phyloP scores from a whole-genome alignment of 805 yeast genomes.

The Saccharomycopsis sp. region DNA sequence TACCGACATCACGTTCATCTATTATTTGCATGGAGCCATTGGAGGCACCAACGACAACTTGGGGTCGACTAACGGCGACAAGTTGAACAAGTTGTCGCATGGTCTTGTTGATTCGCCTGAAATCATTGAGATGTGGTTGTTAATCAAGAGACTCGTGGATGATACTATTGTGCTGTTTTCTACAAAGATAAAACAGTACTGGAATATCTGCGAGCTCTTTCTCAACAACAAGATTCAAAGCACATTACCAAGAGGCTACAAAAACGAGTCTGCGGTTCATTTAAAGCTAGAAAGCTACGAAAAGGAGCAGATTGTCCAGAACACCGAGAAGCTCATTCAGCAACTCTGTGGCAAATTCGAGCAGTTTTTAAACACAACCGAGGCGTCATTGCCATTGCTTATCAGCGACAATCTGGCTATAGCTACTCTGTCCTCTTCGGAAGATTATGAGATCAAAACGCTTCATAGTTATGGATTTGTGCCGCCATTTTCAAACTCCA shows the following conservation, averaged over 20 bases:
- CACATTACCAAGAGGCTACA: slow-evolving; percentile 36
- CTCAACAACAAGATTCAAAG: slow-evolving; percentile 41
- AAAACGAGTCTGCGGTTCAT: slow-evolving; percentile 33
- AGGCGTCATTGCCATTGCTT: slow-evolving; percentile 20
- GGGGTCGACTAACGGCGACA: slow-evolving; percentile 9
- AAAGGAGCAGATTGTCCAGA: slow-evolving; percentile 32
- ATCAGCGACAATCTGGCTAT: slow-evolving; percentile 5
- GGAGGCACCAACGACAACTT: slow-evolving; percentile 10
- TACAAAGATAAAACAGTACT: slow-evolving; percentile 41
- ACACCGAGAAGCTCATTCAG: slow-evolving; percentile 35
- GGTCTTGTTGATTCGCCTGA: slow-evolving; percentile 46
- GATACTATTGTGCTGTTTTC: slow-evolving; percentile 34
- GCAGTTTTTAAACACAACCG: slow-evolving; percentile 32
- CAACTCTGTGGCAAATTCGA: slow-evolving; percentile 28
- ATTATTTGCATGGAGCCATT: slow-evolving; percentile 23
- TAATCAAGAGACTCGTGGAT: slow-evolving; percentile 35
- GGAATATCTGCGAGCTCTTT: slow-evolving; percentile 50
- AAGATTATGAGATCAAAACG: slow-evolving; percentile 26
- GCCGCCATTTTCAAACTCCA: slow-evolving; percentile 59
- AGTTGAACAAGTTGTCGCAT: slow-evolving; percentile 19
- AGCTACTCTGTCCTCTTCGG: slow-evolving; percentile 15
- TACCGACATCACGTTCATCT: slow-evolving; percentile 29
- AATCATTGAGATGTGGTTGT: slow-evolving; percentile 55
- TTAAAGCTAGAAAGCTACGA: slow-evolving; percentile 39
- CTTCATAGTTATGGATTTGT: slow-evolving; percentile 44